phyloP scores from a whole-genome alignment of 148 eudicot species.

The Cornus kousa region DNA sequence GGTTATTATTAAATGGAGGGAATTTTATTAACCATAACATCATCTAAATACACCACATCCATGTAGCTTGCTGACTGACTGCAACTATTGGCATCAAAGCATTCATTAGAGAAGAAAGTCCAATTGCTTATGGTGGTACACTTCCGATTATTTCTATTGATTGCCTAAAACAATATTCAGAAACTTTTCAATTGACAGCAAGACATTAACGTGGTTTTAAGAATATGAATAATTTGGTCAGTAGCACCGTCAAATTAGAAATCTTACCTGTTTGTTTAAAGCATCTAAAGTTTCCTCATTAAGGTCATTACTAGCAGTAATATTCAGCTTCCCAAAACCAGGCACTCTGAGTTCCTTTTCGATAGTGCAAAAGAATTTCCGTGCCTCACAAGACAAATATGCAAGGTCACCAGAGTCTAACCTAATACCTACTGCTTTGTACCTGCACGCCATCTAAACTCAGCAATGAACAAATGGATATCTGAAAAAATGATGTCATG shows the following conservation, averaged over 20 bases:
- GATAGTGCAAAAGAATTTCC: conserved; percentile 69
- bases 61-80: background rate
- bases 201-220: too few relatives aligned
- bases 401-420: conserved; percentile 98
- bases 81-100: background rate
- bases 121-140: background rate
- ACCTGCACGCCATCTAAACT: conserved; percentile 42
- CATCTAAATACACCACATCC: background rate
- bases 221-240: background rate
- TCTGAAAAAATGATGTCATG: background rate
- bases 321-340: conserved; percentile 70
- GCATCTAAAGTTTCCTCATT: conserved; percentile 97
- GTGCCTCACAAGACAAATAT: conserved; percentile 82
- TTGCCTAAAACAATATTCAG: background rate
- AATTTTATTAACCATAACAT: background rate
- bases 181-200: background rate
- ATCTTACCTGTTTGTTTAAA: conserved; percentile 84
- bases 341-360: conserved; percentile 79
- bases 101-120: background rate
- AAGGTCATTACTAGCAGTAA: conserved; percentile 96
- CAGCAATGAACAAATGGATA: background rate
- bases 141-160: background rate
- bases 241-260: background rate
- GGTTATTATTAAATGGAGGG: background rate
- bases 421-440: conserved; percentile 86